phyloP scores from a whole-genome alignment of 257 asterid species.

The Capsicum pubescens region DNA sequence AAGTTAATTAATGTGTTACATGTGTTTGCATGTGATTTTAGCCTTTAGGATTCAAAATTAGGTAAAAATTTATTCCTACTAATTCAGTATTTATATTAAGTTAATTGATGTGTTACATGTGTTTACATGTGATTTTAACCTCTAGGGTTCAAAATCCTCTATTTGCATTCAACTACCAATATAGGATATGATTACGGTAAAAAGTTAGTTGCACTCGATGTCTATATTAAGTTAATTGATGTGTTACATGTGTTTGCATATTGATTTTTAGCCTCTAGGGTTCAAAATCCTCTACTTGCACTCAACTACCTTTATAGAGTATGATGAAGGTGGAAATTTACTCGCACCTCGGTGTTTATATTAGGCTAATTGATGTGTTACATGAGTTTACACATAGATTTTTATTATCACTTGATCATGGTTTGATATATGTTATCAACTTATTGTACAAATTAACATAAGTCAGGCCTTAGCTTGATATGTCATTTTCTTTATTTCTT shows the following conservation, averaged over 20 bases:
- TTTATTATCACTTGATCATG: background rate
- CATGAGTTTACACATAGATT: background rate
- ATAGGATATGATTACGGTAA: background rate
- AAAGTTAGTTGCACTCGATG: no score
- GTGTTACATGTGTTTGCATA: background rate
- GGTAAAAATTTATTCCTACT: background rate
- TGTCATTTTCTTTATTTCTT: constrained; percentile 56
- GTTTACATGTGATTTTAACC: no score
- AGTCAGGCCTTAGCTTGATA: constrained; percentile 28
- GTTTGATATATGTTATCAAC: background rate
- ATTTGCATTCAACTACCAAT: background rate
- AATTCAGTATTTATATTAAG: background rate
- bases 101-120: background rate
- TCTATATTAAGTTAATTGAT: no score
- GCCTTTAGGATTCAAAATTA: no score
- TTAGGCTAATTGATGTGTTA: no score
- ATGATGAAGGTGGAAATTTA: no score
- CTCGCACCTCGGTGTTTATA: no score
- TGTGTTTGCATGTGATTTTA: background rate
- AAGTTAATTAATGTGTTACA: background rate
- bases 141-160: background rate
- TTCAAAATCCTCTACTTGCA: background rate
- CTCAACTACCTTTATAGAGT: background rate
- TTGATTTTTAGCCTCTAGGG: background rate
- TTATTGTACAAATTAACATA: background rate